phyloP scores from a whole-genome alignment of 805 yeast species.

The Saccharomycopsis sp. region DNA sequence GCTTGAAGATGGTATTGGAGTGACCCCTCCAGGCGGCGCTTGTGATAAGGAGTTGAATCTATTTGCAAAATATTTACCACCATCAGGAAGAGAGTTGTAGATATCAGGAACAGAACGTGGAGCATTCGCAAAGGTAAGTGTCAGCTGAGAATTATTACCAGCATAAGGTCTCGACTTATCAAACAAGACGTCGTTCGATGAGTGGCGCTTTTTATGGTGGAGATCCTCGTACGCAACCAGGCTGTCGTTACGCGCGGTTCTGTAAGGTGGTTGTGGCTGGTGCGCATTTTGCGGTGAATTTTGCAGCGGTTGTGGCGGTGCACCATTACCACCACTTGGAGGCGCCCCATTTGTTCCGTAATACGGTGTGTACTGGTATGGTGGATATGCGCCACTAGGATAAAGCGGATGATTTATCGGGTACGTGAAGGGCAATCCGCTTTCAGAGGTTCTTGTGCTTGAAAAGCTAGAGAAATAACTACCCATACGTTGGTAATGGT shows the following conservation, averaged over 20 bases:
- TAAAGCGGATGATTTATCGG: not conserved
- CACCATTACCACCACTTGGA: not conserved
- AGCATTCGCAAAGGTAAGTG: conserved; percentile 11
- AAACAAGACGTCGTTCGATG: conserved; percentile 17
- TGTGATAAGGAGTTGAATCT: not conserved
- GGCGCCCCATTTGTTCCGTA: not conserved
- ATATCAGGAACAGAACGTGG: conserved; percentile 19
- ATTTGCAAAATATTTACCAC: not conserved
- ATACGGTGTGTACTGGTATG: not conserved
- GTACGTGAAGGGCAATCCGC: conserved; percentile 12
- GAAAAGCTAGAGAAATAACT: conserved; percentile 14
- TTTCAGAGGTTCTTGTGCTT: conserved; percentile 16
- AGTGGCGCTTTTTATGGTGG: conserved; percentile 11
- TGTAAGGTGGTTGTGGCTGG: not conserved
- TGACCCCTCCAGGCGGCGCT: not conserved
- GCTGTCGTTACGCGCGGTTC: not conserved
- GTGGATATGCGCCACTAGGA: conserved; percentile 4
- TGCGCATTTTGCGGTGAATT: not conserved
- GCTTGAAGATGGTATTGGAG: not conserved
- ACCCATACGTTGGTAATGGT: conserved; percentile 2
- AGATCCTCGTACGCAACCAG: not conserved
- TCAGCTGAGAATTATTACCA: conserved; percentile 11
- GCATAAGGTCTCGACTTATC: conserved; percentile 9
- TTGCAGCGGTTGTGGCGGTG: not conserved
- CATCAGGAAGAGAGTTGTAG: conserved; percentile 7